Percentiles rank a stretch among this genome's conserved stretches.
These are phyloP conservation scores for Baeospora myosura DNA, from an alignment of 1,284 basidiomycete species.

Conservation along the genomic window DNA sequence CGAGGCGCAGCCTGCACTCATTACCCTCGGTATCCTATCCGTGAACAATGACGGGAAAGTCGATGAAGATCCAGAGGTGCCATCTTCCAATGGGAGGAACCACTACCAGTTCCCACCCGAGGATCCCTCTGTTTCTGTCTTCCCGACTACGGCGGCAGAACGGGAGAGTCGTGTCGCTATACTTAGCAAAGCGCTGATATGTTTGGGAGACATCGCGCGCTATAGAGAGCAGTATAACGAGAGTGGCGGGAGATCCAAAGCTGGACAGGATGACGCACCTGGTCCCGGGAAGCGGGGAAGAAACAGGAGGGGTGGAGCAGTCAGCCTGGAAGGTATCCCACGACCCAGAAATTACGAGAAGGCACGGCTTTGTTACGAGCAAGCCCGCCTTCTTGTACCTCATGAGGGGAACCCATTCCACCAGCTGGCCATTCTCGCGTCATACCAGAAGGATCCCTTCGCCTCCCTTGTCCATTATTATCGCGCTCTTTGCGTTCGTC, in stretches of 20 bases:
- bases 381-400: conserved; percentile 76
- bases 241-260: conserved; percentile 52
- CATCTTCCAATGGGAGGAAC: conserved; percentile 27
- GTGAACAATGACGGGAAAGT: conserved; percentile 24
- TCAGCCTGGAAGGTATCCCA: conserved; percentile 32
- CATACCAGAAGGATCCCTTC: conserved; percentile 80
- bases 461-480: conserved; percentile 82
- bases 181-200: conserved; percentile 84
- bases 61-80: conserved; percentile 24
- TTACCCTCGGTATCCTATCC: conserved; percentile 46
- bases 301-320: conserved; percentile 39
- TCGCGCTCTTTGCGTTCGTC: conserved; percentile 80
- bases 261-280: conserved; percentile 53
- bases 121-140: conserved; percentile 29
- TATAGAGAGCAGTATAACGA: conserved; percentile 90
- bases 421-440: conserved; percentile 89
- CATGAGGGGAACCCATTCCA: conserved; percentile 86
- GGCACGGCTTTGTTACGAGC: conserved; percentile 77
- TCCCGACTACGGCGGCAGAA: conserved; percentile 42
- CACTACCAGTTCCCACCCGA: conserved; percentile 54
- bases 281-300: conserved; percentile 26
- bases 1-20: conserved; percentile 50
- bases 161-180: conserved; percentile 59
- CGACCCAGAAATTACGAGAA: conserved; percentile 65
- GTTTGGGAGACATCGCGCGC: conserved; percentile 88